These are phyloP conservation scores for Pyrenophora tritici-repentis DNA, from an alignment of 2,329 filamentous ascomycete genomes.

Conservation along the genomic window DNA sequence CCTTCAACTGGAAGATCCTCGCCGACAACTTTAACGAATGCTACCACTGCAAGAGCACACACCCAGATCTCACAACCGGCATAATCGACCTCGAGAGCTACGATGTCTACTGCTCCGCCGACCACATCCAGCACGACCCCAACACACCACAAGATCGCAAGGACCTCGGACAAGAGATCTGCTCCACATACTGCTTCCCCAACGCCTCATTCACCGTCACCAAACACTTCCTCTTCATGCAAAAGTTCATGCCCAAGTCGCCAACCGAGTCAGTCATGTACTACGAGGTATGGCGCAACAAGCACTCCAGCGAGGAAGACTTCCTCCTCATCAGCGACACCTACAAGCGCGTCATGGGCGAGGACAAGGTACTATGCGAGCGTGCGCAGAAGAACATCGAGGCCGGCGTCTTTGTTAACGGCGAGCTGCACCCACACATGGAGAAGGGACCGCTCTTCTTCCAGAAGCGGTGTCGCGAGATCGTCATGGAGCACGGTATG, in stretches of 20 bases:
- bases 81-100: conserved; percentile 64
- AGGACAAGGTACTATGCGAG: conserved; percentile 67
- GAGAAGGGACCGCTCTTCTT: conserved; percentile 65
- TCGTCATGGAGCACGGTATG: conserved; percentile 55
- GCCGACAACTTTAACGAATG: conserved; percentile 69
- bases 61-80: conserved; percentile 60
- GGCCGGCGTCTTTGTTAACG: conserved; percentile 65
- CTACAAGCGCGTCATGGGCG: conserved; percentile 67
- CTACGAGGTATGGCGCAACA: conserved; percentile 68
- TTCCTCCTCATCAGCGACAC: conserved; percentile 63
- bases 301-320: conserved; percentile 62
- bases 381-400: conserved; percentile 65
- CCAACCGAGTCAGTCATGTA: conserved; percentile 60
- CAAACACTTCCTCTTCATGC: conserved; percentile 65
- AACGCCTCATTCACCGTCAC: conserved; percentile 40
- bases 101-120: conserved; percentile 37
- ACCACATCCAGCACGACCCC: conserved; percentile 42
- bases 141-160: conserved; percentile 35
- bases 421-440: conserved; percentile 64
- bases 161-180: conserved; percentile 33
- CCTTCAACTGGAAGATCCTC: conserved; percentile 44
- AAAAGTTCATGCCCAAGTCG: conserved; percentile 63
- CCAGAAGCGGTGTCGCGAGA: conserved; percentile 58
- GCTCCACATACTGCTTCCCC: conserved; percentile 41
- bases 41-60: conserved; percentile 65